Base-by-base conservation (phyloP, 2,329 filamentous ascomycete genomes). In the Neophaeococcomyces aloes region DNA sequence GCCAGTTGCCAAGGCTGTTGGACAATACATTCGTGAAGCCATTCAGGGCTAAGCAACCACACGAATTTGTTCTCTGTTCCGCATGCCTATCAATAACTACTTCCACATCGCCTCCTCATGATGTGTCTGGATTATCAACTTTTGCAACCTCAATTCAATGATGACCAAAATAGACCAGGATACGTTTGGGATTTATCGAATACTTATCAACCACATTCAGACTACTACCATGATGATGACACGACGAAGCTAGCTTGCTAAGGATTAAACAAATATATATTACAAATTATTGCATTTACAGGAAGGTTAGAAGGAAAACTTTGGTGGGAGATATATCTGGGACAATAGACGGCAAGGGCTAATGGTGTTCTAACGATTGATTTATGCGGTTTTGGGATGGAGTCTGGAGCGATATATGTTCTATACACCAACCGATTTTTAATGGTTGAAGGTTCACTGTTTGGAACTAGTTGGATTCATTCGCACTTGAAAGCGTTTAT, bases 1-100 rank as follows among this genome's bases (percentile, higher is more conserved):
- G 42, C 56, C 56, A 37, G 54, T 56, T 38, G 53, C 53, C 25
- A 55, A 55, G 49, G 53, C 48, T 31, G 53, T 55, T 42, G 53
- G 53, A 32, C 44, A 49, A 45, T 53, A 45, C 44, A 53, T 55
- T 40, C 53, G 53, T 36, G 51, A 55, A 44, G 45, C 51, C 43
- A 42, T 42, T 27, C 39, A 42, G 31, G 39, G 39, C 39, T 42
- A 42, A 42, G 39, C 39, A 42, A 42, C 39, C 39, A 42, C 39
- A 42, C 30, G 39, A 42, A 34, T 35, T 7, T 35, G 14, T 15
- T 42, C 30, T 15, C 14, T 42, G n/a, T n/a, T n/a, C n/a, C n/a
- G n/a, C n/a, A n/a, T n/a, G 15, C n/a, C 30, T 14, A 17, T 27
- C 23, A 27, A 27, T 27, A 5, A 27, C 23, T 27, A 6, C 23